These are phyloP conservation scores for Boechera divaricarpa DNA, from an alignment of 345 rosid genomes.

Conservation along the genomic window DNA sequence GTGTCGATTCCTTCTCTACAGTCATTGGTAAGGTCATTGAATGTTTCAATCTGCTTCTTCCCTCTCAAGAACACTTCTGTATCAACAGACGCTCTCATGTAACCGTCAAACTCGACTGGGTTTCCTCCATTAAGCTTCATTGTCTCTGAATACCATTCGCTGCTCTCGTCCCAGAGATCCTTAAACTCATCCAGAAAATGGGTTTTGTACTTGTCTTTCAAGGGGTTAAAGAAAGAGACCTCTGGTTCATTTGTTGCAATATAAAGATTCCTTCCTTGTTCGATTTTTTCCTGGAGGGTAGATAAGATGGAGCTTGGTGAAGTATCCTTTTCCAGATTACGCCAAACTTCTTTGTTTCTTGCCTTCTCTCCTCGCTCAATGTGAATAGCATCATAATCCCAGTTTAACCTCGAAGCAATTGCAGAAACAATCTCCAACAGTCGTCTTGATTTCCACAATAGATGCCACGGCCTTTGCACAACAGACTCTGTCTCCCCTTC, in stretches of 20 bases:
- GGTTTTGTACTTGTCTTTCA: slow-evolving; percentile 78
- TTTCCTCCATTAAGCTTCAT: slow-evolving; percentile 74
- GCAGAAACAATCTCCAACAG: slow-evolving; percentile 85
- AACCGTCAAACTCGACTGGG: slow-evolving; percentile 90
- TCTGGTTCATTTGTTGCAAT: slow-evolving; percentile 84
- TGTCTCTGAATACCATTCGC: slow-evolving; percentile 92
- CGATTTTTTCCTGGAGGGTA: slow-evolving; percentile 64
- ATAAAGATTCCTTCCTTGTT: slow-evolving; percentile 80
- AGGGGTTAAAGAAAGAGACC: slow-evolving; percentile 64
- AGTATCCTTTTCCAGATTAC: slow-evolving; percentile 79
- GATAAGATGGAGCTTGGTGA: slow-evolving; percentile 59
- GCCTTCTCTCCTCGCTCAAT: slow-evolving; percentile 88
- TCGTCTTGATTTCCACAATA: slow-evolving; percentile 89
- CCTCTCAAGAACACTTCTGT: slow-evolving; percentile 94
- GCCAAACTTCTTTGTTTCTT: slow-evolving; percentile 78
- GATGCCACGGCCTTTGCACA: slow-evolving; percentile 86
- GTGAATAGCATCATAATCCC: slow-evolving; percentile 90
- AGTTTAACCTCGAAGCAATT: slow-evolving; percentile 72
- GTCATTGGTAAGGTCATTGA: slow-evolving; percentile 87
- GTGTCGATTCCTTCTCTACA: slow-evolving; percentile 88
- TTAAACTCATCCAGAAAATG: slow-evolving; percentile 85
- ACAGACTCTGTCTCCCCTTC: slow-evolving; percentile 85
- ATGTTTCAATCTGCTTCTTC: slow-evolving; percentile 89
- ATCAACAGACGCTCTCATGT: slow-evolving; percentile 86
- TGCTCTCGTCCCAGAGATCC: slow-evolving; percentile 84